These are phyloP conservation scores for Vitis hybrid DNA, from an alignment of 177 flowering plant genomes.

Conservation along the genomic window DNA sequence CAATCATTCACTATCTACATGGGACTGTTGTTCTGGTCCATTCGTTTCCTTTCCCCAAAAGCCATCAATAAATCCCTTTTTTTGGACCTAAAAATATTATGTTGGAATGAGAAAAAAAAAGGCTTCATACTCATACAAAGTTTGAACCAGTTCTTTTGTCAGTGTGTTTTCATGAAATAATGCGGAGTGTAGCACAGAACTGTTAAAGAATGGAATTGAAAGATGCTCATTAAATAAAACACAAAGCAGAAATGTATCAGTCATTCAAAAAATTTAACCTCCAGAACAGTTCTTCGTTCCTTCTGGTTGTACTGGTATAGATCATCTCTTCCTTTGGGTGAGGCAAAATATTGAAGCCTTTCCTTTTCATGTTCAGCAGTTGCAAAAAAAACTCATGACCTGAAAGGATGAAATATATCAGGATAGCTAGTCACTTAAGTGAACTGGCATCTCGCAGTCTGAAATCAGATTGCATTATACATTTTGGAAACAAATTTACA, in stretches of 20 bases:
- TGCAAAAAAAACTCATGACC: slow-evolving; percentile 93
- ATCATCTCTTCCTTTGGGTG: slow-evolving; percentile 97
- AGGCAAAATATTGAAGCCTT: slow-evolving; percentile 89
- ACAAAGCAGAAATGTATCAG: slow-evolving; percentile 4
- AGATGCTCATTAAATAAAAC: slow-evolving; percentile 3
- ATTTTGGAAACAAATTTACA: background rate
- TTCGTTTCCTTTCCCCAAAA: background rate
- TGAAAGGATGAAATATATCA: slow-evolving; percentile 21
- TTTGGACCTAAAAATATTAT: background rate
- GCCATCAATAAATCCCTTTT: background rate
- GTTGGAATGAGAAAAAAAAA: background rate
- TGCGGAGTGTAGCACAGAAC: too few relatives aligned
- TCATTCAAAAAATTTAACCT: slow-evolving; percentile 46
- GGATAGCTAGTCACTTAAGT: background rate
- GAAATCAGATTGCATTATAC: background rate
- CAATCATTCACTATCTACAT: background rate
- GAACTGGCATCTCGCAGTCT: background rate
- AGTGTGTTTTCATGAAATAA: background rate
- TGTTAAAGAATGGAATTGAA: background rate
- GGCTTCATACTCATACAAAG: background rate
- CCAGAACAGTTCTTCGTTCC: slow-evolving; percentile 87
- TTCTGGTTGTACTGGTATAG: slow-evolving; percentile 91
- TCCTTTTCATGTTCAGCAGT: slow-evolving; percentile 90
- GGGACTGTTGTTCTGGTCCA: background rate
- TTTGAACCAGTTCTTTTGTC: background rate